Percentiles rank a stretch among this genome's conserved stretches.
Conservation (phyloP, 2,329 filamentous ascomycete genomes). For the Passalora sequoiae region DNA sequence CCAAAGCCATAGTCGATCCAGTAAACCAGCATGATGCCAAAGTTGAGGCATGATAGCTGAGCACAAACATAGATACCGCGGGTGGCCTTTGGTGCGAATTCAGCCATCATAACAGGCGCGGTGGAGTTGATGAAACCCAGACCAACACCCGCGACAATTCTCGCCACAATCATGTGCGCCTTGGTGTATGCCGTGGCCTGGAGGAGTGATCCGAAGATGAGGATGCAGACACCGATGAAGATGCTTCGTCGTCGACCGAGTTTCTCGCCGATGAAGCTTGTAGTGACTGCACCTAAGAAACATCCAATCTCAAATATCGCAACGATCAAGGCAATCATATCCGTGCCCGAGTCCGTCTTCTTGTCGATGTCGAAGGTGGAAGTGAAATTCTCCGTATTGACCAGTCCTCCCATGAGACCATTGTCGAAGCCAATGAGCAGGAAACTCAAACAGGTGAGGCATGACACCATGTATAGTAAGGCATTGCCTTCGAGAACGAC, state of each 20-base stretch:
- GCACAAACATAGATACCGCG: slow-evolving; percentile 41
- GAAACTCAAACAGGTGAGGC: slow-evolving; percentile 45
- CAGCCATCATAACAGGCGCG: slow-evolving; percentile 43
- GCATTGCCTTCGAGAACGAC: slow-evolving; percentile 33
- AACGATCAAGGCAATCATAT: slow-evolving; percentile 44
- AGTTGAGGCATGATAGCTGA: slow-evolving; percentile 46
- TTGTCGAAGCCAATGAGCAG: slow-evolving; percentile 43
- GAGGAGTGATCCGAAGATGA: slow-evolving; percentile 41
- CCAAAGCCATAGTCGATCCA: slow-evolving; percentile 46
- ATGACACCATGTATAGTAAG: slow-evolving; percentile 42
- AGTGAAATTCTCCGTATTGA: slow-evolving; percentile 40
- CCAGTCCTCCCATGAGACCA: slow-evolving; percentile 28
- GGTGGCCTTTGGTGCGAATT: slow-evolving; percentile 34
- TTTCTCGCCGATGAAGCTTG: slow-evolving; percentile 41
- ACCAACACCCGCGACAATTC: slow-evolving; percentile 43
- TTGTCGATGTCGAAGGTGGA: slow-evolving; percentile 39
- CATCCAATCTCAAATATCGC: slow-evolving; percentile 43
- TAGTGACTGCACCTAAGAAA: slow-evolving; percentile 39
- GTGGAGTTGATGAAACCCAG: slow-evolving; percentile 45
- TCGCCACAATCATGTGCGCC: slow-evolving; percentile 42
- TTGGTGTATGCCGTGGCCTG: slow-evolving; percentile 39
- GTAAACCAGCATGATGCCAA: slow-evolving; percentile 44
- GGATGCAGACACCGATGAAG: slow-evolving; percentile 40
- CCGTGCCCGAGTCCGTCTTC: slow-evolving; percentile 31
- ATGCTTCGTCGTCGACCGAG: slow-evolving; percentile 44